phyloP scores from a whole-genome alignment of 2,329 filamentous ascomycete species.

The Cytospora piceae region DNA sequence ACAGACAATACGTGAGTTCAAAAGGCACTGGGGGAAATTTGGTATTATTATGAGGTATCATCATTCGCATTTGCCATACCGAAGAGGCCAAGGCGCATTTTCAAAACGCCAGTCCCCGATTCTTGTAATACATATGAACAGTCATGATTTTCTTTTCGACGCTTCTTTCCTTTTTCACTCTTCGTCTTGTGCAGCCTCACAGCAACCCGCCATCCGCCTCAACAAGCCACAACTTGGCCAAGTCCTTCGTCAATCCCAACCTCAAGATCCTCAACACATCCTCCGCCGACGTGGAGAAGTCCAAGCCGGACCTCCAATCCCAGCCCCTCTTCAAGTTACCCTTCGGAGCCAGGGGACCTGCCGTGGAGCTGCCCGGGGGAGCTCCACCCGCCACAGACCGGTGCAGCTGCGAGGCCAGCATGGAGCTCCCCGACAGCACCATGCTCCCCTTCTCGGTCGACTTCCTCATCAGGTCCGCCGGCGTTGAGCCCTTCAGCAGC shows the following conservation, averaged over 20 bases:
- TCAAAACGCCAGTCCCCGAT: neutral
- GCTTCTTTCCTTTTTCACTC: neutral
- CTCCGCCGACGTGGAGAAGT: constrained; percentile 60
- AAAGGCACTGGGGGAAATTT: neutral
- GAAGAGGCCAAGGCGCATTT: neutral
- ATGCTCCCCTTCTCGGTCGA: constrained; percentile 63
- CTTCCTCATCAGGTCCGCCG: constrained; percentile 64
- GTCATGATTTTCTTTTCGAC: constrained; percentile 17
- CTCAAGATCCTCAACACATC: constrained; percentile 76
- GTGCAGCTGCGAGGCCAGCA: constrained; percentile 66
- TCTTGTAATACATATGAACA: constrained; percentile 19
- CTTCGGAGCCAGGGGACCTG: constrained; percentile 50
- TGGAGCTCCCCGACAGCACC: constrained; percentile 73
- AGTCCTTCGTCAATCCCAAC: constrained; percentile 72
- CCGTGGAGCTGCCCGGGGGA: constrained; percentile 27
- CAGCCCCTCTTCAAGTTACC: constrained; percentile 78
- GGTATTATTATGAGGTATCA: constrained; percentile 19
- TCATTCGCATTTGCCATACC: constrained; percentile 6
- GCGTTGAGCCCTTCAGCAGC: constrained; percentile 60
- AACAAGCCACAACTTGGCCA: constrained; percentile 70
- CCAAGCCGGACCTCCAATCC: constrained; percentile 70
- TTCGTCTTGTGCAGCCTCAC: constrained; percentile 1
- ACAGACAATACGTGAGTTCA: neutral
- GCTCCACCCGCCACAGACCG: constrained; percentile 60
- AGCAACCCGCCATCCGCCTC: constrained; percentile 56